Evolutionary conservation across 2,329 filamentous ascomycete genomes (phyloP), one percentile per base, ranked within the genome.

Genomic region (Moelleriella libera): DNA sequence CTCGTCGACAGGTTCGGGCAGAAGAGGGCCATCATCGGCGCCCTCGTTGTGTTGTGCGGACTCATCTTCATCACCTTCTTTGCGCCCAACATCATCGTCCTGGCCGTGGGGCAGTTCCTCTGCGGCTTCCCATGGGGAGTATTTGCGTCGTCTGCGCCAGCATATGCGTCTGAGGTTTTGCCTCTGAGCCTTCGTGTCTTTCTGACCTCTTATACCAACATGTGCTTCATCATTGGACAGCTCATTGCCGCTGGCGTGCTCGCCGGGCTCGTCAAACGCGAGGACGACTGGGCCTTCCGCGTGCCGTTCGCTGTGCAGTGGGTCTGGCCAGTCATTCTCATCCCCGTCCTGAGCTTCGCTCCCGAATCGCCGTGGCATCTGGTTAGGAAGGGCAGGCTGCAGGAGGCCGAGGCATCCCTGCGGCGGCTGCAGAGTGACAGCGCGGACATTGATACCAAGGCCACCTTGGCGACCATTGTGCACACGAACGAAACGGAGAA

Each of bases 31-130:
- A 63, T 75, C 49, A 58, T 75, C 8, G 63, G 55, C 1, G 62
- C 68, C 0, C 57, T 76, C 37, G 48, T 62, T 1, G 43, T 55
- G 51, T 53, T 70, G 60, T 58, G 61, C 9, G 56, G 54, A n/a
- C 70, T 70, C 49, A 68, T 77, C 37, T 72, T 69, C 47, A 58
- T 74, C 8, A 59, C 64, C 14, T 72, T 74, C 54, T 74, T 74
- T 47, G 65, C 68, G 0, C 57, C 61, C 2, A 63, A 60, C 40
- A 56, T 66, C 0, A 52, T 52, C 3, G 58, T 68, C 1, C 60
- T 72, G 1, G 55, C 71, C 5, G 57, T 64, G 0, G 69, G 68
- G 0, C 63, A 74, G 49, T 51, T 73, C 7, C 61, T 73, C 5
- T 69, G 64, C 44, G 71, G 71, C 29, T 54, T 75, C 8, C 68